Base-by-base conservation (phyloP, 371 early-diverging fungal genomes). In the Mucor sp. region DNA sequence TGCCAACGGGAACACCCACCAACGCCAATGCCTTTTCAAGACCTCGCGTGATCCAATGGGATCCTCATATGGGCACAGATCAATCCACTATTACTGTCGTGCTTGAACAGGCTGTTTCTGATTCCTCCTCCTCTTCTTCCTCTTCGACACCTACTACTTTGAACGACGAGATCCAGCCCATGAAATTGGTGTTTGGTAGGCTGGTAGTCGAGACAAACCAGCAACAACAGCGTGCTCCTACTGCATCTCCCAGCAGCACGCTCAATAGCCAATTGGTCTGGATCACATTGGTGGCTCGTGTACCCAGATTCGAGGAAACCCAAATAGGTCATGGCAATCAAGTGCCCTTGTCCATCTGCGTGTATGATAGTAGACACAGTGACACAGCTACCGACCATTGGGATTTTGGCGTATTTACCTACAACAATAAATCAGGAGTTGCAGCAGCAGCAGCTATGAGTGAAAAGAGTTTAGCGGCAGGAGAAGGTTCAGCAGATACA, bases 31-130 rank as follows among this genome's bases (percentile, higher is more conserved):
- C 41, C n/a, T 58, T 32, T 61, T 15, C 44, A 33, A 35, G 63
- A 56, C 65, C 70, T 25, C 59, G 70, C 17, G 70, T 69, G 7
- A 65, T 69, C 27, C 70, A 69, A 57, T 69, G 65, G 65, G 70
- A 69, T 30, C 70, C 70, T 23, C 70, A 69, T 30, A 65, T 69
- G 53, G 70, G 65, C 15, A 65, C 70, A 65, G 65, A 65, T 44
- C 57, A 58, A 39, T 65, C 70, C 1, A 69, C 70, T 1, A n/a
- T 69, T 7, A 53, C 70, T 2, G 70, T 69, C 0, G 65, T 69
- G 9, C 47, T 69, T 9, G 70, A 69, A 19, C 60, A 65, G 39
- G 47, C 62, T 1, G 21, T 65, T 4, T 60, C 70, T 0, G 61
- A 69, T 25, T 3, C 7, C 33, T 4, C 60, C 3, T 39, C 30